Conservation (phyloP, 768 basidiomycete species). For the Trametes punicea region DNA sequence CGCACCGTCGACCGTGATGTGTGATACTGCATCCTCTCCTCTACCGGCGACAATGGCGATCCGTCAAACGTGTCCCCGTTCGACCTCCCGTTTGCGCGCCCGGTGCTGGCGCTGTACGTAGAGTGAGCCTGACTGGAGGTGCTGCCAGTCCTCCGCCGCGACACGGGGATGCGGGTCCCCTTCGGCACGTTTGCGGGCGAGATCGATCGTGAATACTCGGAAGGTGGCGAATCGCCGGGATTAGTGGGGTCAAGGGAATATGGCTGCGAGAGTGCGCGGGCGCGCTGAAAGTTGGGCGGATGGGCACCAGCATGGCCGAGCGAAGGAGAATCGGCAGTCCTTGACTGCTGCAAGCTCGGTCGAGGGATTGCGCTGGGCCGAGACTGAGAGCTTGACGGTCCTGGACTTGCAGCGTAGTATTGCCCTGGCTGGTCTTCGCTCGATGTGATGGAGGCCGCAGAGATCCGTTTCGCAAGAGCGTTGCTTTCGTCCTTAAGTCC, state of each 20-base stretch:
- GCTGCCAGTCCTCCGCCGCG: constrained; percentile 41
- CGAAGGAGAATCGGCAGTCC: constrained; percentile 28
- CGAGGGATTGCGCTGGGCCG: constrained; percentile 48
- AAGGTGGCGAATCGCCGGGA: constrained; percentile 35
- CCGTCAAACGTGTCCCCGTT: constrained; percentile 23
- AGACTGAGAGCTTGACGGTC: constrained; percentile 18
- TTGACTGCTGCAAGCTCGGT: constrained; percentile 40
- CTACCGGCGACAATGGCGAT: constrained; percentile 30
- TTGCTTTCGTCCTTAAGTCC: constrained; percentile 81
- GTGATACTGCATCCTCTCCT: constrained; percentile 26
- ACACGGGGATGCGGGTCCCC: constrained; percentile 49
- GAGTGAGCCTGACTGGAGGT: constrained; percentile 37
- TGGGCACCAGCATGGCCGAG: constrained; percentile 17
- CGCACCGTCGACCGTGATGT: constrained; percentile 28
- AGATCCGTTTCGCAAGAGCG: constrained; percentile 73
- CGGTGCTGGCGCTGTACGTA: constrained; percentile 21
- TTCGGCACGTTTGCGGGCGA: constrained; percentile 37
- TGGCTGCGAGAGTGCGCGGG: constrained; percentile 66
- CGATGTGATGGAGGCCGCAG: constrained; percentile 65
- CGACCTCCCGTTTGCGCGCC: constrained; percentile 34
- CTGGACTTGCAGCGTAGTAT: constrained; percentile 17
- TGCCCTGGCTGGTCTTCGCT: constrained; percentile 39
- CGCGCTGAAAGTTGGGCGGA: constrained; percentile 38
- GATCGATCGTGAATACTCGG: constrained; percentile 18
- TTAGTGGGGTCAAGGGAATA: constrained; percentile 40